These are phyloP conservation scores for Cerrena zonata DNA, from an alignment of 1,284 basidiomycete species.

Conservation along the genomic window DNA sequence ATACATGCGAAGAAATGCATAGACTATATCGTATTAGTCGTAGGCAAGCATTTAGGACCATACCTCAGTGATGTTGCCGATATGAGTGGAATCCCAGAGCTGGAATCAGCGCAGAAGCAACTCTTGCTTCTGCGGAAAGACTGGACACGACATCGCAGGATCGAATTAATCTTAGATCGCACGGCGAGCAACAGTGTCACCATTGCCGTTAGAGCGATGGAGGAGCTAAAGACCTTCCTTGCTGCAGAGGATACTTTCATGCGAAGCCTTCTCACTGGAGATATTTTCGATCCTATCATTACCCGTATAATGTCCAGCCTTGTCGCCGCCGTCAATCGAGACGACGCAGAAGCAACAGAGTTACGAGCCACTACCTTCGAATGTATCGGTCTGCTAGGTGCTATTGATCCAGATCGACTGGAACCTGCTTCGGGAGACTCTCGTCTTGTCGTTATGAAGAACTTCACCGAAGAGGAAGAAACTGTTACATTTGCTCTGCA, in stretches of 20 bases:
- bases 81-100: slow-evolving; percentile 63
- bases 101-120: slow-evolving; percentile 44
- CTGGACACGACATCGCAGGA: slow-evolving; percentile 50
- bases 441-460: slow-evolving; percentile 71
- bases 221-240: slow-evolving; percentile 72
- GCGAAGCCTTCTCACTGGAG: slow-evolving; percentile 66
- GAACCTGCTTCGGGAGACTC: slow-evolving; percentile 60
- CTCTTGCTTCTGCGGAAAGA: slow-evolving; percentile 46
- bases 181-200: slow-evolving; percentile 77
- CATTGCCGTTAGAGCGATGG: slow-evolving; percentile 72
- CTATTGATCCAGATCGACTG: slow-evolving; percentile 92
- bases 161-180: slow-evolving; percentile 72
- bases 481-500: slow-evolving; percentile 79
- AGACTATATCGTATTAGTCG: slow-evolving; percentile 66
- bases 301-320: slow-evolving; percentile 69
- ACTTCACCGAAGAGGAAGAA: slow-evolving; percentile 82
- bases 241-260: slow-evolving; percentile 48
- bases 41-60: slow-evolving; percentile 47
- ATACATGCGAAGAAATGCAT: slow-evolving; percentile 58
- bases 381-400: slow-evolving; percentile 91
- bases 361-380: slow-evolving; percentile 75
- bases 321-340: slow-evolving; percentile 68
- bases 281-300: slow-evolving; percentile 78
- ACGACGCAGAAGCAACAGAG: slow-evolving; percentile 69
- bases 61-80: slow-evolving; percentile 78